Evolutionary conservation across 306 rosid genomes (phyloP).

Genomic region (Vachellia collinsii): DNA sequence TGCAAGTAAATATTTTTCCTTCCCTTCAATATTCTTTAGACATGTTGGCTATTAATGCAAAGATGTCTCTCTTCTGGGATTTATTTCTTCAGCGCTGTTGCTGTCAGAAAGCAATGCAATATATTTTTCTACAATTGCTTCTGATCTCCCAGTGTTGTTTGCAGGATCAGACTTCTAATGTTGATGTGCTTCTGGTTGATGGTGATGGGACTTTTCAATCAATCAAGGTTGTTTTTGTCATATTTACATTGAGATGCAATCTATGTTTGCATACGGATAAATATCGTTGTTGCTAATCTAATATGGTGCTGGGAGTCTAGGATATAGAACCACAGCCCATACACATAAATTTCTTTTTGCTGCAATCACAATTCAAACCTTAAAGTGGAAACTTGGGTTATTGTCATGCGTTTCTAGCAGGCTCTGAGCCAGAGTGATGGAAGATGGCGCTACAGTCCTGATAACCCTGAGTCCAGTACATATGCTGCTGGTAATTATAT

Average conservation of each 20-base stretch:
- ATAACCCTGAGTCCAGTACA: conserved; percentile 92
- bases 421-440: conserved; percentile 99
- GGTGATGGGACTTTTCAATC: conserved; percentile 76
- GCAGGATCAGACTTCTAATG: conserved; percentile 76
- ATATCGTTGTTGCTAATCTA: conserved; percentile 30
- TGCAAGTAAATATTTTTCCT: neutral
- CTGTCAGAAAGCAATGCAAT: conserved; percentile 15
- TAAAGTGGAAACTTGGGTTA: conserved; percentile 34
- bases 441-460: conserved; percentile 93
- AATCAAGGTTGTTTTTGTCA: conserved; percentile 65
- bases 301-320: conserved; percentile 26
- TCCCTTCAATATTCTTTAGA: neutral
- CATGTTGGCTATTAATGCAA: conserved; percentile 20
- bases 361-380: conserved; percentile 5
- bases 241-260: conserved; percentile 18
- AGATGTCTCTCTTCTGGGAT: conserved; percentile 2
- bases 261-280: conserved; percentile 33
- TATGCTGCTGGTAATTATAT: conserved; percentile 88
- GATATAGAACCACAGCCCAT: conserved; percentile 23
- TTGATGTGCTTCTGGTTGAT: conserved; percentile 69
- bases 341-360: neutral
- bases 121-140: conserved; percentile 33
- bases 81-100: neutral
- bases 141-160: conserved; percentile 23
- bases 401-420: conserved; percentile 51